Evolutionary conservation across 2,329 filamentous ascomycete species (phyloP).

Genomic region (Ascochyta viciae-villosae): DNA sequence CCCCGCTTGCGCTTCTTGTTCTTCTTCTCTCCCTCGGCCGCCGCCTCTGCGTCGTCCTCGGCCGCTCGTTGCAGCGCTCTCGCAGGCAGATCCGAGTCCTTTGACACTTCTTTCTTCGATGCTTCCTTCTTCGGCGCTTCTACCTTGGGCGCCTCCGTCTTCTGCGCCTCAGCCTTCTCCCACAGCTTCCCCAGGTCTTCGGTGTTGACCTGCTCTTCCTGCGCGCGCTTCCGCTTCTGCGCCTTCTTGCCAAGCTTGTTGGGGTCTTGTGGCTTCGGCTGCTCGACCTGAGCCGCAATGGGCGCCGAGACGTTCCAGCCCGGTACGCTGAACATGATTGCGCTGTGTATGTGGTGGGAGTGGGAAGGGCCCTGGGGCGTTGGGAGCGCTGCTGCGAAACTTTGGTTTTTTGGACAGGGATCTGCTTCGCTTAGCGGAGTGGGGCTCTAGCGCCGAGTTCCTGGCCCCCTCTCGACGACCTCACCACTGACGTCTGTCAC

Average conservation of each 20-base stretch:
- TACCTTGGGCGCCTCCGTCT: conserved; percentile 55
- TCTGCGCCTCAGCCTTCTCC: conserved; percentile 55
- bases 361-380: neutral
- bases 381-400: conserved; percentile 3
- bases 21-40: conserved; percentile 45
- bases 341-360: neutral
- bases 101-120: neutral
- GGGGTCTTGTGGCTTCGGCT: conserved; percentile 42
- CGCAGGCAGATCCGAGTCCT: conserved; percentile 8
- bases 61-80: conserved; percentile 61
- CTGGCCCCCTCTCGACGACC: neutral
- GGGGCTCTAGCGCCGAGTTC: conserved; percentile 1
- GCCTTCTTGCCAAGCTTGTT: conserved; percentile 60
- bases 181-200: conserved; percentile 58
- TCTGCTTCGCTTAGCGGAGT: conserved; percentile 10
- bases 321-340: conserved; percentile 85
- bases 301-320: conserved; percentile 86
- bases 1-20: conserved; percentile 42
- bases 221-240: conserved; percentile 61
- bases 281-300: conserved; percentile 72
- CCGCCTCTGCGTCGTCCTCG: conserved; percentile 39
- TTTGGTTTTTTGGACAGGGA: conserved; percentile 13
- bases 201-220: conserved; percentile 83
- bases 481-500: too few species aligned
- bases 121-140: conserved; percentile 65